Conservation (phyloP, 2,329 filamentous ascomycete genomes). For the Thelonectria rubi region DNA sequence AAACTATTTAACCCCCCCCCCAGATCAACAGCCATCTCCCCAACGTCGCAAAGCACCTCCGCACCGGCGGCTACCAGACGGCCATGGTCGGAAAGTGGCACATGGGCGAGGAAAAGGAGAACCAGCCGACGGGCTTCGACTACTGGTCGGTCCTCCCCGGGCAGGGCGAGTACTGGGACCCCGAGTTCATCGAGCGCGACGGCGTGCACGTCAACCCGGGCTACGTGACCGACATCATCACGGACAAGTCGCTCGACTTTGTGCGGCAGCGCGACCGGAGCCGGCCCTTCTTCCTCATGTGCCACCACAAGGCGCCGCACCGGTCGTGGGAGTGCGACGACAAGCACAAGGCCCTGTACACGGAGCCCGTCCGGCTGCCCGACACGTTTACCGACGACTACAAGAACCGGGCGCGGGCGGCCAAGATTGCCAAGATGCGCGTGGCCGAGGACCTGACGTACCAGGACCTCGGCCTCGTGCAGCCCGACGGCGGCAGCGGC, state of each 20-base stretch:
- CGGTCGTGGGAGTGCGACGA: slow-evolving; percentile 60
- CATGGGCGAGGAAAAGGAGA: slow-evolving; percentile 56
- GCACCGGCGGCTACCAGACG: slow-evolving; percentile 57
- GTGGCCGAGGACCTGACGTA: slow-evolving; percentile 62
- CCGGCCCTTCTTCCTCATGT: slow-evolving; percentile 64
- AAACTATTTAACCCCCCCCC: background rate
- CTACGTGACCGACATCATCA: slow-evolving; percentile 63
- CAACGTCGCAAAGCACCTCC: slow-evolving; percentile 61
- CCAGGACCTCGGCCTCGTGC: slow-evolving; percentile 59
- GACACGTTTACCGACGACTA: slow-evolving; percentile 64
- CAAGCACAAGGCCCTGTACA: slow-evolving; percentile 59
- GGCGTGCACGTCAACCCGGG: slow-evolving; percentile 48
- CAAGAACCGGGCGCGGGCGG: slow-evolving; percentile 61
- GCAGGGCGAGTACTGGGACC: slow-evolving; percentile 63
- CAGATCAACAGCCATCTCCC: slow-evolving; percentile 59
- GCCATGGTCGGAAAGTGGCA: slow-evolving; percentile 66
- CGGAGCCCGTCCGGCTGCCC: slow-evolving; percentile 55
- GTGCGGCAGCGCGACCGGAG: slow-evolving; percentile 48
- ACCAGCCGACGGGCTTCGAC: slow-evolving; percentile 61
- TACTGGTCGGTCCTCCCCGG: slow-evolving; percentile 62
- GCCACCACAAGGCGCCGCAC: slow-evolving; percentile 65
- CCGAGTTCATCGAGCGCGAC: slow-evolving; percentile 55
- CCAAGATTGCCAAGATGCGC: slow-evolving; percentile 60
- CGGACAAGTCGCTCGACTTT: slow-evolving; percentile 57
- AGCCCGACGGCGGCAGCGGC: slow-evolving; percentile 57